phyloP scores from a whole-genome alignment of 805 yeast species.

The Scheffersomyces spartinae region DNA sequence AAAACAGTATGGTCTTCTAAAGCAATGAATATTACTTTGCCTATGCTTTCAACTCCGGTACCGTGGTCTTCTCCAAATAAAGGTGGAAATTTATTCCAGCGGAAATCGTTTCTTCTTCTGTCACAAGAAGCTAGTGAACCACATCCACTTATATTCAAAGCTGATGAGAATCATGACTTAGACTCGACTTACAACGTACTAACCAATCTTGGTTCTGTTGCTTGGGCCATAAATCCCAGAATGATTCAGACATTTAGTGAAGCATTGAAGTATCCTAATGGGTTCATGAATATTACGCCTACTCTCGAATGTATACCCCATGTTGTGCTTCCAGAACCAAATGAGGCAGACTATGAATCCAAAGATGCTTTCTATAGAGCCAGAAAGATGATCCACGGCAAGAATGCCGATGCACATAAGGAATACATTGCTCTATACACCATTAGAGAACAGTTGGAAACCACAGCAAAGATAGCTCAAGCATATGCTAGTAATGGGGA shows the following conservation, averaged over 20 bases:
- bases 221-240: constrained; percentile 25
- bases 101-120: constrained; percentile 13
- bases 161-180: constrained; percentile 21
- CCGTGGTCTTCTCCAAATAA: constrained; percentile 19
- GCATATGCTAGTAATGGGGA: constrained; percentile 21
- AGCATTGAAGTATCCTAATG: constrained; percentile 9
- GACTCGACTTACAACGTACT: constrained; percentile 16
- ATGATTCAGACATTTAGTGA: constrained; percentile 12
- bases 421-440: constrained; percentile 7
- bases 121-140: constrained; percentile 7
- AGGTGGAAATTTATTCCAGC: constrained; percentile 24
- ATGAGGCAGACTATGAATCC: background rate
- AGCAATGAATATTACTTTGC: constrained; percentile 13
- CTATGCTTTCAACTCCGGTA: constrained; percentile 29
- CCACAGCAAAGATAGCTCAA: constrained; percentile 9
- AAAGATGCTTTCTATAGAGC: too few species aligned
- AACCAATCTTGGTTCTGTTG: constrained; percentile 14
- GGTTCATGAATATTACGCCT: constrained; percentile 12
- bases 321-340: constrained; percentile 1
- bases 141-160: constrained; percentile 13
- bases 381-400: background rate
- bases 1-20: too few species aligned
- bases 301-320: constrained; percentile 10
- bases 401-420: constrained; percentile 1
- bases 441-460: constrained; percentile 5